Base-by-base conservation (phyloP, 2,329 filamentous ascomycete genomes). In the Pleomassaria siparia region DNA sequence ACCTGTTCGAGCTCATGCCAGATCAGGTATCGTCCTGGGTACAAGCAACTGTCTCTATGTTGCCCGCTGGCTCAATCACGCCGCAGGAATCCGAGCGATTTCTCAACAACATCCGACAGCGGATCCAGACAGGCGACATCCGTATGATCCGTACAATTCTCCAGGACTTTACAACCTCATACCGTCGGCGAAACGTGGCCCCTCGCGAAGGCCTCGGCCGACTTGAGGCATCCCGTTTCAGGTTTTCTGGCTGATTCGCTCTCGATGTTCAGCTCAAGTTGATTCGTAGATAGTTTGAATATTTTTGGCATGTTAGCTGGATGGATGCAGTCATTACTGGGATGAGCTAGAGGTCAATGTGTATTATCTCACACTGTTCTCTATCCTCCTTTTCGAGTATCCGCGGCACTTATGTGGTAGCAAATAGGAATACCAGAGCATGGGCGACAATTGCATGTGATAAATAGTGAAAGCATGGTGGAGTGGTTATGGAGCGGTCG, bases 131-230 rank as follows among this genome's bases (percentile, higher is more conserved):
- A 39, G 82, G 81, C 22, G 83, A 87, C 51, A 83, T 89, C 33
- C 80, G 90, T 49, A 91, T 91, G 73, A 90, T 96, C 44, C 82
- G 92, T 29, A 85, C 83, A 21, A 78, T 96, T 26, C 79, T 99
- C 47, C 94, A 97, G 74, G 95, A 99, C 72, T 99, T 99, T 68
- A 97, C 94, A 20, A 95, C 92, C 68, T 89, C 86, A 24, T 99
- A 99, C 71, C 84, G 95, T 42, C 81, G 95, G 65, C 82, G 95
- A 53, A 96, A 99, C 64, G 89, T 99, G 39, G 92, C 94, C n/a
- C 94, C 94, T 6, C 79, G 92, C 51, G 92, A 97, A 67, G 92
- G 92, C 1, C 76, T 97, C 33, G 92, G 92, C 3, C 82, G 90
- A 65, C 76, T 97, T 48, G 91, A 96, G 73, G 90, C 91, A 20